Percentiles rank a stretch among this genome's conserved stretches.
Evolutionary conservation across 305 asterid genomes (phyloP).

Genomic region (Fraxinus velutina): DNA sequence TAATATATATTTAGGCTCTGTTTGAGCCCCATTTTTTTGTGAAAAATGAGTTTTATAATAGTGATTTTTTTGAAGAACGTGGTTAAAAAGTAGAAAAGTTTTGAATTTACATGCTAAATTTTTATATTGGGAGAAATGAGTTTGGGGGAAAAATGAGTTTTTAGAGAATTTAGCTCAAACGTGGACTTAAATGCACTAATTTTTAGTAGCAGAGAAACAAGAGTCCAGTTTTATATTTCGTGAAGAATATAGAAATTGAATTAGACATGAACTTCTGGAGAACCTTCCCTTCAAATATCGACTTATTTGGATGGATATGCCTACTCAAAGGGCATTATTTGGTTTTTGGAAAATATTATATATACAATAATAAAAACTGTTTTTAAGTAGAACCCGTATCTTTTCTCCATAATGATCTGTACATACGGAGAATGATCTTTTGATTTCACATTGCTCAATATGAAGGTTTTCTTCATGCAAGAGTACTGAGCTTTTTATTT

Average conservation of each 20-base stretch:
- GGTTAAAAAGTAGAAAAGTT: not conserved
- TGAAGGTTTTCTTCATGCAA: constrained; percentile 1
- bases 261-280: not conserved
- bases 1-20: not conserved
- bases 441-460: constrained; percentile 4
- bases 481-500: not conserved
- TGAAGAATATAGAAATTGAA: constrained; percentile 2
- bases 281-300: not conserved
- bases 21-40: not conserved
- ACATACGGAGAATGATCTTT: not conserved
- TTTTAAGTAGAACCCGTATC: not conserved
- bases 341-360: not conserved
- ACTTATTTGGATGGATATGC: not conserved
- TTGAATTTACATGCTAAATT: not conserved
- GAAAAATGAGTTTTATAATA: not conserved
- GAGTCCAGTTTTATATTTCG: not conserved
- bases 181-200: not conserved
- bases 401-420: not conserved
- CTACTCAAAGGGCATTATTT: not conserved
- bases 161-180: not conserved
- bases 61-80: not conserved
- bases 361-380: not conserved
- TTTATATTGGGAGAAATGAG: not conserved
- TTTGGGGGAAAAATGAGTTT: not conserved
- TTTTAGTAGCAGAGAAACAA: not conserved